These are phyloP conservation scores for Saccharomycopsis babjevae DNA, from an alignment of 805 yeast species.

Conservation along the genomic window DNA sequence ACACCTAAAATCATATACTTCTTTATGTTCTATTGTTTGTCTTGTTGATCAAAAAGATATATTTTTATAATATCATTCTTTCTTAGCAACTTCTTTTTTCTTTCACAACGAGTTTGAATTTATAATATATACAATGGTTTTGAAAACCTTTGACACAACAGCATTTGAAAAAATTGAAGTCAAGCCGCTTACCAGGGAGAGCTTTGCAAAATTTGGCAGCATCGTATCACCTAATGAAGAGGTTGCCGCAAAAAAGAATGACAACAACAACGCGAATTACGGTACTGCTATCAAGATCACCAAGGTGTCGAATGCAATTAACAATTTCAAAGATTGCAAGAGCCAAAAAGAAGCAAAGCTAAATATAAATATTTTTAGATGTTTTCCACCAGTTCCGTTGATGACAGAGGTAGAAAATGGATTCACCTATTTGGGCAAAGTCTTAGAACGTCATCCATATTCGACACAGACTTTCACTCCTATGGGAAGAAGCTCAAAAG, in stretches of 20 bases:
- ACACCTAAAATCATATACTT: too few species aligned
- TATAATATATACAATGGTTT: not conserved
- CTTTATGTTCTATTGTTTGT: too few species aligned
- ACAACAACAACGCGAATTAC: slow-evolving; percentile 53
- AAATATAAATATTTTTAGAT: slow-evolving; percentile 76
- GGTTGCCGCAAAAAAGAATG: not conserved
- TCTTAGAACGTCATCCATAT: slow-evolving; percentile 82
- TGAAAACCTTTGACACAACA: not conserved
- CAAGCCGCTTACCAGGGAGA: slow-evolving; percentile 6
- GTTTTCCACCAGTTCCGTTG: slow-evolving; percentile 64
- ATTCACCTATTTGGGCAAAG: slow-evolving; percentile 42
- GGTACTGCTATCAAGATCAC: slow-evolving; percentile 84
- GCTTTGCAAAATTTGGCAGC: slow-evolving; percentile 14
- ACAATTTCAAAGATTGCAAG: slow-evolving; percentile 39
- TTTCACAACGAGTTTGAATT: not conserved
- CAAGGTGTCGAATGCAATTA: slow-evolving; percentile 59
- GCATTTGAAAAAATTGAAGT: slow-evolving; percentile 1
- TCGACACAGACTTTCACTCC: slow-evolving; percentile 89
- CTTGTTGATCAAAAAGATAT: too few species aligned
- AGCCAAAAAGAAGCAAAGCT: slow-evolving; percentile 31
- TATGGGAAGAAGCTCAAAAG: slow-evolving; percentile 61
- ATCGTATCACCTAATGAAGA: slow-evolving; percentile 18
- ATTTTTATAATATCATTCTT: too few species aligned
- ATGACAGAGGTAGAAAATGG: slow-evolving; percentile 22
- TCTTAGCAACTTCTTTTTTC: too few species aligned